Percentiles rank a stretch among this genome's conserved stretches.
phyloP scores from a whole-genome alignment of 2,329 filamentous ascomycete genomes.

The Microdochium bolleyi region DNA sequence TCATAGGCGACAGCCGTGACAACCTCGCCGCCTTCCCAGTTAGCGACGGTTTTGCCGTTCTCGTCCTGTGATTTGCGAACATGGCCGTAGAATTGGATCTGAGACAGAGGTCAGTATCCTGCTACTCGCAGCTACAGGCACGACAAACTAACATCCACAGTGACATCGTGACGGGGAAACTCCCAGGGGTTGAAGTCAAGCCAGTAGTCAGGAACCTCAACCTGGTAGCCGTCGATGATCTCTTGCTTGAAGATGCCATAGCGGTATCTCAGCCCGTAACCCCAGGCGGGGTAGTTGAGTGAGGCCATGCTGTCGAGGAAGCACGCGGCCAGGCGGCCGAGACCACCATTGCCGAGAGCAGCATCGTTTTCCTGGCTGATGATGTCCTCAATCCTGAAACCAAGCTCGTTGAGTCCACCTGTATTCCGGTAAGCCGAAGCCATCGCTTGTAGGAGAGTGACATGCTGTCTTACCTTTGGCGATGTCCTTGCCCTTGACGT shows the following conservation, averaged over 20 bases:
- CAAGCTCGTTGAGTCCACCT: constrained; percentile 83
- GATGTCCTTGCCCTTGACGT: constrained; percentile 78
- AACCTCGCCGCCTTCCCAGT: constrained; percentile 90
- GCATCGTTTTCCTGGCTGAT: constrained; percentile 94
- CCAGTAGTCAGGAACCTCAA: constrained; percentile 98
- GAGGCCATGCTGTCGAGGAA: constrained; percentile 95
- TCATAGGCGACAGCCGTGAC: constrained; percentile 92
- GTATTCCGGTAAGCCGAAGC: constrained; percentile 7
- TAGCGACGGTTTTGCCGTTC: constrained; percentile 63
- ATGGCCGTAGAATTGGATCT: constrained; percentile 89
- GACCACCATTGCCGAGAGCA: constrained; percentile 89
- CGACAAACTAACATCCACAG: constrained; percentile 61
- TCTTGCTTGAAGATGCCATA: constrained; percentile 99
- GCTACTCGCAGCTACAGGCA: neutral
- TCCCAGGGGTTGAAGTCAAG: constrained; percentile 99
- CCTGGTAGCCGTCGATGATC: constrained; percentile 95
- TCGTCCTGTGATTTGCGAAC: constrained; percentile 70
- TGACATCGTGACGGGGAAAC: constrained; percentile 91
- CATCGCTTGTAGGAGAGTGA: neutral
- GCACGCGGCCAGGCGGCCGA: constrained; percentile 90
- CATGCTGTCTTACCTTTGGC: constrained; percentile 57
- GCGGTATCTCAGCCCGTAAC: constrained; percentile 89
- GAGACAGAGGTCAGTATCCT: constrained; percentile 1
- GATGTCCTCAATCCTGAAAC: constrained; percentile 94
- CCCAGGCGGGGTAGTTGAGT: constrained; percentile 94